A percentile compares a stretch with the other conserved stretches of the same genome.
Conservation (phyloP, 805 yeast species). For the Vanderwaltozyma polyspora region DNA sequence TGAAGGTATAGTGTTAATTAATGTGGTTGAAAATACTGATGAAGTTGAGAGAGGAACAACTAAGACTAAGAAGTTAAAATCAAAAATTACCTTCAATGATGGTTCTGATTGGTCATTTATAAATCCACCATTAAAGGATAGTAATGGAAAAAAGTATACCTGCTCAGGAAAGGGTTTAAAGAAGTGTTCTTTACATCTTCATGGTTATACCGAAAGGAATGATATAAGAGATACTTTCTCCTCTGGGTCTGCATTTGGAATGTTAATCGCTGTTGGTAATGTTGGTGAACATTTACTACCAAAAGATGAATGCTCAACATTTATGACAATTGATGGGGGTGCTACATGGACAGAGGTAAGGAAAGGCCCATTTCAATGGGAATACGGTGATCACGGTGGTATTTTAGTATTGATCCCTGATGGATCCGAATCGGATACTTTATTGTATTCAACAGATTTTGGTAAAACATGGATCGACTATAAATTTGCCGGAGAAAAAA, state of each 20-base stretch:
- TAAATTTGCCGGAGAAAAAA: conserved; percentile 46
- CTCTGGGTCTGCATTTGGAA: conserved; percentile 81
- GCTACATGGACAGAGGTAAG: conserved; percentile 71
- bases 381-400: conserved; percentile 91
- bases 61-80: conserved; percentile 46
- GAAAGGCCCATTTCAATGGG: conserved; percentile 81
- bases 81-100: conserved; percentile 77
- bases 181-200: conserved; percentile 72
- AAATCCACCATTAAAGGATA: conserved; percentile 56
- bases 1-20: conserved; percentile 75
- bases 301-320: conserved; percentile 50
- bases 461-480: conserved; percentile 68
- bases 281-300: conserved; percentile 56
- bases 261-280: conserved; percentile 86
- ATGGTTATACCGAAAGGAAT: conserved; percentile 78
- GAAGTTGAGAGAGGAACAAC: conserved; percentile 31
- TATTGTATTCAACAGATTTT: conserved; percentile 63
- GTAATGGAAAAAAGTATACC: conserved; percentile 42
- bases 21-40: conserved; percentile 49
- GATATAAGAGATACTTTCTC: conserved; percentile 80
- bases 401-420: conserved; percentile 62
- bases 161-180: conserved; percentile 43
- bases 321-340: conserved; percentile 84
- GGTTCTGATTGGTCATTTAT: conserved; percentile 79
- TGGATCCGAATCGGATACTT: conserved; percentile 42